These are phyloP conservation scores for Penicillium mononematosum DNA, from an alignment of 495 filamentous ascomycete genomes.

Conservation along the genomic window DNA sequence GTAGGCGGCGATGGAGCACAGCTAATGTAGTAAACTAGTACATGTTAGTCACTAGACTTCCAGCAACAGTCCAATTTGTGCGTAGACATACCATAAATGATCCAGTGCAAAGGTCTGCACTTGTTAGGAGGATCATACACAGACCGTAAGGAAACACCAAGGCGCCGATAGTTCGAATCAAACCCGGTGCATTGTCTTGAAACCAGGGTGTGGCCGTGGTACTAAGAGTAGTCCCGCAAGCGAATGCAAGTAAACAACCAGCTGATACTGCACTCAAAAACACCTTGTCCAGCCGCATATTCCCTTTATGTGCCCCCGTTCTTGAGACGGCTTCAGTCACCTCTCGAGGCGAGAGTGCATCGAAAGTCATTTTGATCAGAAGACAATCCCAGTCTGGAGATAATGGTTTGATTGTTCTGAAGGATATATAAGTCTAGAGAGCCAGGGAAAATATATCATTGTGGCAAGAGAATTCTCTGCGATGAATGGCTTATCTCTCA, in stretches of 20 bases:
- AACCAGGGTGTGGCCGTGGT: constrained; percentile 59
- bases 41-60: constrained; percentile 2
- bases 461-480: neutral
- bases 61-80: neutral
- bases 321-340: constrained; percentile 47
- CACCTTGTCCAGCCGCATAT: constrained; percentile 53
- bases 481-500: constrained; percentile 2
- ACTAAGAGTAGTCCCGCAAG: constrained; percentile 50
- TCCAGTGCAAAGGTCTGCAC: constrained; percentile 59
- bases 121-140: constrained; percentile 59
- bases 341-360: constrained; percentile 46
- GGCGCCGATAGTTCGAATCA: constrained; percentile 55
- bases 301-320: constrained; percentile 49
- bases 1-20: constrained; percentile 50
- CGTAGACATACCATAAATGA: constrained; percentile 51
- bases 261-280: constrained; percentile 55
- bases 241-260: constrained; percentile 54
- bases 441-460: neutral
- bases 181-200: constrained; percentile 56
- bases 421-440: neutral
- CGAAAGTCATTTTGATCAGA: constrained; percentile 25
- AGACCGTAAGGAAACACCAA: constrained; percentile 60
- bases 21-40: constrained; percentile 55
- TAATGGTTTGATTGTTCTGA: neutral
- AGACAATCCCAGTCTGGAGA: neutral